phyloP scores from a whole-genome alignment of 441 rosid species.

The Rhodomyrtus psidioides region DNA sequence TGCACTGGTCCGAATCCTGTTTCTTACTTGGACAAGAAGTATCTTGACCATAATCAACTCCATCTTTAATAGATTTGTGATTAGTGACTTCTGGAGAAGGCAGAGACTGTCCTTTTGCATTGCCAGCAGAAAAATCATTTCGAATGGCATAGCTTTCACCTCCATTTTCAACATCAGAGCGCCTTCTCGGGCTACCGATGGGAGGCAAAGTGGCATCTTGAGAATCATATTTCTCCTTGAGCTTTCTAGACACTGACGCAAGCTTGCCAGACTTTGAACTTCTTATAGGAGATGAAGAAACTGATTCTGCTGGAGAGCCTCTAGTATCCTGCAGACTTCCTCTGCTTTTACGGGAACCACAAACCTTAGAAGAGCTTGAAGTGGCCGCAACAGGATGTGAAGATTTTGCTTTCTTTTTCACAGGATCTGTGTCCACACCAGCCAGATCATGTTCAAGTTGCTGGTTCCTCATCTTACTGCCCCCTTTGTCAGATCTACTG shows the following conservation, averaged over 20 bases:
- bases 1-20: slow-evolving; percentile 21
- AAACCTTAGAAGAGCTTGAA: slow-evolving; percentile 91
- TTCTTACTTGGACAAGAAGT: slow-evolving; percentile 20
- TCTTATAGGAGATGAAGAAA: slow-evolving; percentile 88
- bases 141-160: slow-evolving; percentile 5
- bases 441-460: slow-evolving; percentile 32
- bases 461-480: slow-evolving; percentile 30
- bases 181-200: slow-evolving; percentile 36
- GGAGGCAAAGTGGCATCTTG: slow-evolving; percentile 31
- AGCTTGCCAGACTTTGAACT: slow-evolving; percentile 42
- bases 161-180: slow-evolving; percentile 56
- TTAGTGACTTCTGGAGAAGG: slow-evolving; percentile 36
- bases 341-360: slow-evolving; percentile 71
- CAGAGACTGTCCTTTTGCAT: slow-evolving; percentile 33
- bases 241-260: slow-evolving; percentile 28
- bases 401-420: slow-evolving; percentile 47
- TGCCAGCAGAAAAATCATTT: slow-evolving; percentile 29
- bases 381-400: slow-evolving; percentile 55
- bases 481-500: slow-evolving; percentile 44
- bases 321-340: slow-evolving; percentile 56
- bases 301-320: slow-evolving; percentile 92
- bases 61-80: slow-evolving; percentile 27
- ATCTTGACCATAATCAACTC: slow-evolving; percentile 37
- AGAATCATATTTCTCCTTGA: slow-evolving; percentile 32
- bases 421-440: slow-evolving; percentile 39